Base-by-base conservation (phyloP, 2,329 filamentous ascomycete genomes). In the Trichophyton mentagrophytes region DNA sequence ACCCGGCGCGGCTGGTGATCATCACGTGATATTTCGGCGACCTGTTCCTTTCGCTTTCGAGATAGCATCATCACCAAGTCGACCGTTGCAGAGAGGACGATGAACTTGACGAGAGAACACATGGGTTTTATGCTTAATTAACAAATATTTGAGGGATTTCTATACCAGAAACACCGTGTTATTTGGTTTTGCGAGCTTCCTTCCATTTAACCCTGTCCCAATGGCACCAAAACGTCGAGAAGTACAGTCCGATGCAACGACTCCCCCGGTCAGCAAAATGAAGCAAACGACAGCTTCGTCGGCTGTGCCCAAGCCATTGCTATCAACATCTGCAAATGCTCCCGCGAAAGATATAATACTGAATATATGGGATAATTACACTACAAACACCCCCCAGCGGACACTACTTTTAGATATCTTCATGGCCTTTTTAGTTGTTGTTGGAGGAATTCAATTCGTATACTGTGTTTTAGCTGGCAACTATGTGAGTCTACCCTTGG, bases 381-480 rank as follows among this genome's bases (percentile, higher is more conserved):
- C 86, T 60, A 78, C 86, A 66, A 81, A 85, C 67, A 99, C 93
- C 51, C 85, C 92, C 55, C 91, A 96, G 80, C 85, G 92, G 64
- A 92, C 87, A 56, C 93, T 95, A 82, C 82, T 99, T 64, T 82
- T 97, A 64, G 93, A 99, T 74, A 82, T 83, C 40, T 99, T 99
- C 74, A 85, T 99, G 83, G 83, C 76, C 2, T 99, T 96, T 73
- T 78, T 99, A 62, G 84, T 93, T 22, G 80, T 86, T 1, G 89
- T 95, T 3, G 93, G 90, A 58, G 89, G 79, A n/a, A 73, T 97
- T 69, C 93, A 99, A 76, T 97, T 99, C 74, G 73, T 88, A 63
- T 99, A 99, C 77, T 96, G 92, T 73, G 79, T 96, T 61, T 70
- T 97, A 67, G 90, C 85, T 60, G 93, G 93, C 66, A 97, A 96